A percentile compares a stretch with the other conserved stretches of the same genome.
Evolutionary conservation across 2,329 filamentous ascomycete genomes (phyloP).

Genomic region (Penicillium sp.): DNA sequence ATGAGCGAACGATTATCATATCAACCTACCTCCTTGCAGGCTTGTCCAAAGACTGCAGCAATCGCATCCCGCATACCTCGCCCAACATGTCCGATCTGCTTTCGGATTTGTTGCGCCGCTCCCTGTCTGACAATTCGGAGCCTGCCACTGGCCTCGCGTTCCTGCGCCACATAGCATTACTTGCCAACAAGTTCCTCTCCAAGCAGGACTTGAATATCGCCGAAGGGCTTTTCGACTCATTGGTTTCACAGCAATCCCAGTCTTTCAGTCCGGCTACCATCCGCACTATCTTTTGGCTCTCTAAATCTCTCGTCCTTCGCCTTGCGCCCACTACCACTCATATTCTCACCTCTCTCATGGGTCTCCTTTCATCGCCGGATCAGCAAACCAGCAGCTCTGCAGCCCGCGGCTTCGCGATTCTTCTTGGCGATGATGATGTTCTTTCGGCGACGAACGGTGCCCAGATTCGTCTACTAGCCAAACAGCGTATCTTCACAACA

Average conservation of each 20-base stretch:
- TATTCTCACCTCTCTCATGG: conserved; percentile 57
- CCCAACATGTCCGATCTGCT: conserved; percentile 41
- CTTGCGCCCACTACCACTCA: conserved; percentile 52
- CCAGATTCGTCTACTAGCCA: conserved; percentile 63
- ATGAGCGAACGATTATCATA: conserved; percentile 56
- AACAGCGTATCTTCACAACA: conserved; percentile 66
- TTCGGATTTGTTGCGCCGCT: conserved; percentile 39
- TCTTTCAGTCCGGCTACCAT: conserved; percentile 47
- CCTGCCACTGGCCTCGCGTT: conserved; percentile 45
- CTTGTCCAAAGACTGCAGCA: conserved; percentile 45
- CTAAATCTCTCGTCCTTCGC: conserved; percentile 64
- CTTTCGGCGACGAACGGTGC: conserved; percentile 65
- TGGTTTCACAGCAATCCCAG: conserved; percentile 33
- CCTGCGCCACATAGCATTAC: conserved; percentile 47
- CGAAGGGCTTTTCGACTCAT: conserved; percentile 36
- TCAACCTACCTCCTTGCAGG: conserved; percentile 63
- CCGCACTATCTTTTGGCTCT: conserved; percentile 62
- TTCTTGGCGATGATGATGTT: conserved; percentile 65
- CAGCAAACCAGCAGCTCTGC: conserved; percentile 54
- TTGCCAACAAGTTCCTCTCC: conserved; percentile 48
- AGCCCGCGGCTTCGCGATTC: conserved; percentile 61
- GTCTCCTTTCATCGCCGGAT: conserved; percentile 49
- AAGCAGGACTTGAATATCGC: conserved; percentile 37
- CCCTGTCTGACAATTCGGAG: conserved; percentile 32
- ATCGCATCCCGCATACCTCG: conserved; percentile 34